Percentiles rank a stretch among this genome's conserved stretches.
These are phyloP conservation scores for Immersiella caudata DNA, from an alignment of 495 filamentous ascomycete species.

Conservation along the genomic window DNA sequence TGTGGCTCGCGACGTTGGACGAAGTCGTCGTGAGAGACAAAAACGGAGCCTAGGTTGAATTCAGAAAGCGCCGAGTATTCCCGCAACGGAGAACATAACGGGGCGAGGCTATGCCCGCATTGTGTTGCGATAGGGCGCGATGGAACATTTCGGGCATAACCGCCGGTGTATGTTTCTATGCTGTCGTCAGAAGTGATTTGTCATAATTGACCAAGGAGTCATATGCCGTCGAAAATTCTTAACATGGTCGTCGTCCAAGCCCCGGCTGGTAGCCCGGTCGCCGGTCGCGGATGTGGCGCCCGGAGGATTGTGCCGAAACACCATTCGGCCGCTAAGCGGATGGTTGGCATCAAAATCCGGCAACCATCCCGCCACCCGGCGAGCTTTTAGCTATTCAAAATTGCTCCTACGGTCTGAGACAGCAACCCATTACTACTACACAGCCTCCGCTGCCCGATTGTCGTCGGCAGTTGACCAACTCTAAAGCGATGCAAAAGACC, in stretches of 20 bases:
- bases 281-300: not conserved
- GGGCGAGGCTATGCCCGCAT: not conserved
- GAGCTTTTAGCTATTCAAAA: not conserved
- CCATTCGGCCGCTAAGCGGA: not conserved
- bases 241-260: not conserved
- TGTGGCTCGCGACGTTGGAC: not conserved
- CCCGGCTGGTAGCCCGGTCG: not conserved
- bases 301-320: not conserved
- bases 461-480: not conserved
- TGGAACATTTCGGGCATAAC: not conserved
- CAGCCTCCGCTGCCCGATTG: not conserved
- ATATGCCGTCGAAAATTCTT: not conserved
- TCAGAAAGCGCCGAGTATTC: not conserved
- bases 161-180: not conserved
- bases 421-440: not conserved
- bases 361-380: not conserved
- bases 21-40: not conserved
- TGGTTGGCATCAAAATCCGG: not conserved
- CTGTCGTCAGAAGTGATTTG: not conserved
- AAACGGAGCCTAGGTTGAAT: not conserved
- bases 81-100: not conserved
- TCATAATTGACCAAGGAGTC: not conserved
- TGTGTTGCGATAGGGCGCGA: not conserved
- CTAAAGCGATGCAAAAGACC: not conserved
- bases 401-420: not conserved